Percentiles rank a stretch among this genome's conserved stretches.
phyloP scores from a whole-genome alignment of 23 red algal species.

The Gracilaria gracilis region DNA sequence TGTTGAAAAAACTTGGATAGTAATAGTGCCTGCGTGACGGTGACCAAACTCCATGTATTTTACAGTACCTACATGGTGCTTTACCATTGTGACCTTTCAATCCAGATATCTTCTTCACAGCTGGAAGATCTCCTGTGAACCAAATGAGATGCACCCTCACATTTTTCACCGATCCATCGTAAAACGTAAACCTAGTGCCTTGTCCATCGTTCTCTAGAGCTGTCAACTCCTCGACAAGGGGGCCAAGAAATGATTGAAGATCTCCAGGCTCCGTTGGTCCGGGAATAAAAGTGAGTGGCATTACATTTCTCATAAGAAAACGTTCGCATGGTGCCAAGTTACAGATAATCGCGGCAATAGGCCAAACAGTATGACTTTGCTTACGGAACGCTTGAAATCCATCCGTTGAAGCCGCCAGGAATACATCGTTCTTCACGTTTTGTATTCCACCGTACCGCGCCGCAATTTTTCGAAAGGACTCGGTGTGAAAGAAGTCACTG shows the following conservation, averaged over 20 bases:
- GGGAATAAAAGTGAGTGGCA: not conserved
- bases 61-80: slow-evolving; percentile 13
- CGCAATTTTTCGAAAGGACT: no score
- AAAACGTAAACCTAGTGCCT: not conserved
- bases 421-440: no score
- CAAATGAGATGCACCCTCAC: slow-evolving; percentile 31
- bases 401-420: no score
- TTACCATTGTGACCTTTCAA: slow-evolving; percentile 27
- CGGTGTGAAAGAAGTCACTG: no score
- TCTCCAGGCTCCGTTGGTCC: slow-evolving; percentile 10
- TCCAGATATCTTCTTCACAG: slow-evolving; percentile 24
- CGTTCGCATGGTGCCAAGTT: not conserved
- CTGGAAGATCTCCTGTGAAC: slow-evolving; percentile 6
- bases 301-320: not conserved
- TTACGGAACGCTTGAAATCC: no score
- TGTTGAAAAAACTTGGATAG: not conserved
- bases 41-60: not conserved
- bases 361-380: no score
- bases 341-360: no score
- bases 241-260: slow-evolving; percentile 41
- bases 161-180: not conserved
- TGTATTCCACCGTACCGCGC: no score
- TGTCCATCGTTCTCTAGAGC: not conserved
- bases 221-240: slow-evolving; percentile 8
- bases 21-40: slow-evolving; percentile 9